Conservation (phyloP, 179 eudicot species). For the Gypsophila paniculata region DNA sequence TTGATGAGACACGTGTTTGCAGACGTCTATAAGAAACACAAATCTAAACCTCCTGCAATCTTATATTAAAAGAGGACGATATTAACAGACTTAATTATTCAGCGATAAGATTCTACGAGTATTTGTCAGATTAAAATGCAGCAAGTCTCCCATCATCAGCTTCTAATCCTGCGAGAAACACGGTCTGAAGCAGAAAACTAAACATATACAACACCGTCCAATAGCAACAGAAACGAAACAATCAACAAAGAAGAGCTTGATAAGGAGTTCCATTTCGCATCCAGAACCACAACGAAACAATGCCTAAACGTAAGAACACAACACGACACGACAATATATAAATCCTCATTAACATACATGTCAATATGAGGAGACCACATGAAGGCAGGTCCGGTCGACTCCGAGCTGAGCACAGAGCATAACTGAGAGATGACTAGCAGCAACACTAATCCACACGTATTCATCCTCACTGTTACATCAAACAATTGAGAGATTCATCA, state of each 20-base stretch:
- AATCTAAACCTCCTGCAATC: background rate
- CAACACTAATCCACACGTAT: constrained; percentile 21
- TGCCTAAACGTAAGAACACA: background rate
- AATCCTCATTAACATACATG: constrained; percentile 32
- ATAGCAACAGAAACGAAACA: background rate
- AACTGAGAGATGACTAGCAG: constrained; percentile 33
- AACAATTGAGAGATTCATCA: background rate
- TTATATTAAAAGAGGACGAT: background rate
- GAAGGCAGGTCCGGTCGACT: constrained; percentile 43
- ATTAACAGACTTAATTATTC: background rate
- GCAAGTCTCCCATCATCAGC: too few relatives aligned
- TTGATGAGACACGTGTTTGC: too few relatives aligned
- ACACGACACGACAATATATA: background rate
- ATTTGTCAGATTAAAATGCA: too few relatives aligned
- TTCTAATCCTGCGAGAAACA: too few relatives aligned
- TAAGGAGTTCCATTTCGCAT: background rate
- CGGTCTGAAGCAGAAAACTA: too few relatives aligned
- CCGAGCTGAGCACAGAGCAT: constrained; percentile 26
- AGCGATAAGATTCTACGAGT: too few relatives aligned
- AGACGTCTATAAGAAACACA: background rate
- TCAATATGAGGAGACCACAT: constrained; percentile 49
- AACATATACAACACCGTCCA: background rate
- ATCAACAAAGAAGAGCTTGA: background rate
- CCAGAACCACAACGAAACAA: background rate
- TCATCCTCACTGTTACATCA: constrained; percentile 25